Evolutionary conservation across 768 basidiomycete species (phyloP), one percentile per base, ranked within the genome.

Genomic region (Pleurotus ostreatus): DNA sequence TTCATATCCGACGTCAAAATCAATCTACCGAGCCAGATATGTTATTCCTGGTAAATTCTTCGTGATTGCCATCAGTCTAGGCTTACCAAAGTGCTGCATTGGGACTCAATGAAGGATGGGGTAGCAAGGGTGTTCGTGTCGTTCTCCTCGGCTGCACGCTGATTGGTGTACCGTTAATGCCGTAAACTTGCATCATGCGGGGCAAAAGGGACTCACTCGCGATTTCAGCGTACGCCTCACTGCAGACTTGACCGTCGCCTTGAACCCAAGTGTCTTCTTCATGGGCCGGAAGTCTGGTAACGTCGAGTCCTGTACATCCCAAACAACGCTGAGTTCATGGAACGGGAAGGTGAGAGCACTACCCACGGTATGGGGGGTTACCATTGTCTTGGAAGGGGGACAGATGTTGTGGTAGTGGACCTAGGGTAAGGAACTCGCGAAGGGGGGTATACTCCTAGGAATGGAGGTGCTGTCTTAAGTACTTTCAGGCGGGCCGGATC

Each of bases 51-150:
- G 30, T 34, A 2, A 34, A 34, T 34, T 34, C 30, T 34, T 34
- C 30, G 30, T 34, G 30, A 34, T 34, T 34, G 30, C 30, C 3
- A 22, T 16, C 41, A n/a, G 47, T 40, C 34, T n/a, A 46, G 16
- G 46, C 54, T 34, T 16, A 55, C 54, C 34, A 55, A 23, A n/a
- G 54, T 55, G 25, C 54, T 55, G 30, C 54, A 46, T 40, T 46
- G n/a, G 13, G 54, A 55, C 16, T 55, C 54, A 12, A 45, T n/a
- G n/a, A n/a, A 44, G 11, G 45, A 45, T 37, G 43, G 12, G 25
- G 15, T 12, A 46, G 45, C 54, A 15, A 46, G 18, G n/a, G 45
- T 55, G 54, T 55, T 46, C 20, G 54, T 46, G 34, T 45, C 54
- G 30, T n/a, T 13, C n/a, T 26, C 41, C 16, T 46, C 54, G 43